Conservation (phyloP, 164 flowering plant species). For the Macadamia tetraphylla region DNA sequence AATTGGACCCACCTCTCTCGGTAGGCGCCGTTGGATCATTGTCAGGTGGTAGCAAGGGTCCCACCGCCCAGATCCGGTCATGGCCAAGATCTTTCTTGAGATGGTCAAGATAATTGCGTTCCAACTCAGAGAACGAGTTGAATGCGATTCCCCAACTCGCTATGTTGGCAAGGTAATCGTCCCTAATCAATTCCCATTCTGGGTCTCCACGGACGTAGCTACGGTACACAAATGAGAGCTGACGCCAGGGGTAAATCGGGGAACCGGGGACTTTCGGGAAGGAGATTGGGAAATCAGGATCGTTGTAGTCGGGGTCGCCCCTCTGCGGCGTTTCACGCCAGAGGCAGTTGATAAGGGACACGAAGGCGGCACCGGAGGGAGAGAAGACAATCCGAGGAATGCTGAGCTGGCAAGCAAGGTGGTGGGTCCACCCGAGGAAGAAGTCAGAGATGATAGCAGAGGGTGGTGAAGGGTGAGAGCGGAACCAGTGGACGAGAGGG, state of each 20-base stretch:
- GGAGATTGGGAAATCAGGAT: slow-evolving; percentile 5
- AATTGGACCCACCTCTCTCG: not conserved
- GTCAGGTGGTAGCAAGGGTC: slow-evolving; percentile 1
- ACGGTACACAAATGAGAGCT: slow-evolving; percentile 24
- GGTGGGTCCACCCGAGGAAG: slow-evolving; percentile 40
- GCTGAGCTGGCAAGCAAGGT: slow-evolving; percentile 21
- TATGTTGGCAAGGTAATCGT: slow-evolving; percentile 11
- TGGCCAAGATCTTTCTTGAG: slow-evolving; percentile 25
- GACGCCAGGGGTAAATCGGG: slow-evolving; percentile 38
- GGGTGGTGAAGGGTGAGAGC: slow-evolving; percentile 27
- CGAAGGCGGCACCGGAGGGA: slow-evolving; percentile 22
- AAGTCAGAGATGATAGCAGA: slow-evolving; percentile 23
- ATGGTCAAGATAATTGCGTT: slow-evolving; percentile 31
- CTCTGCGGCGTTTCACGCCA: slow-evolving; percentile 20
- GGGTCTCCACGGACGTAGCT: slow-evolving; percentile 20
- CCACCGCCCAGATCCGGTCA: slow-evolving; percentile 29
- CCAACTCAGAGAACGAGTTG: slow-evolving; percentile 40
- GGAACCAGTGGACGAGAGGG: slow-evolving; percentile 29
- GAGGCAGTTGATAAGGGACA: slow-evolving; percentile 13
- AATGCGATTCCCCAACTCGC: slow-evolving; percentile 36
- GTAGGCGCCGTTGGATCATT: not conserved
- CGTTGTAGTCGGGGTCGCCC: not conserved
- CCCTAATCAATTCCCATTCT: slow-evolving; percentile 18
- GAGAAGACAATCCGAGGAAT: slow-evolving; percentile 29
- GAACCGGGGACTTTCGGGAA: slow-evolving; percentile 27